Conservation (phyloP, 805 yeast genomes). For the Spathaspora passalidarum region DNA sequence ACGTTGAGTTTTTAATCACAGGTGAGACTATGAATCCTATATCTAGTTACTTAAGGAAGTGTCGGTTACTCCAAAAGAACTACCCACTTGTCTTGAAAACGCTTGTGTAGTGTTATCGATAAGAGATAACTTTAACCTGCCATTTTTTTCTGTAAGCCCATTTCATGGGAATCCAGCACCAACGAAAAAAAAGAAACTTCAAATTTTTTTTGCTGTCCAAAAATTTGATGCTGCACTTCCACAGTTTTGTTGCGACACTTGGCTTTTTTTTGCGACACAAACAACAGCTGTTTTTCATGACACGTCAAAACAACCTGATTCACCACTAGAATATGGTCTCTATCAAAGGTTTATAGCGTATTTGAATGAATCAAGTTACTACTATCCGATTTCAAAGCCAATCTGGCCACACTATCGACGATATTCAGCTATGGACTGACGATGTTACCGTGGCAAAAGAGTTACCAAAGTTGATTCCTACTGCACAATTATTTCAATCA, state of each 20-base stretch:
- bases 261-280: too few relatives aligned
- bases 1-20: background rate
- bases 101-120: background rate
- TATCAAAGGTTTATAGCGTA: background rate
- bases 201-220: background rate
- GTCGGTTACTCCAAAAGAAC: background rate
- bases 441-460: background rate
- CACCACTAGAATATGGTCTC: background rate
- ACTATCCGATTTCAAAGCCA: background rate
- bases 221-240: too few relatives aligned
- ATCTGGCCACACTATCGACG: slow-evolving; percentile 9
- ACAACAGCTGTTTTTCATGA: too few relatives aligned
- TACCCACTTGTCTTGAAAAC: background rate
- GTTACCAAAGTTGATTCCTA: background rate
- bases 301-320: background rate
- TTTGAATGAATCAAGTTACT: background rate
- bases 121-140: background rate
- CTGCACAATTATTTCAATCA: slow-evolving; percentile 1
- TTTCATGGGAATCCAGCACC: too few relatives aligned
- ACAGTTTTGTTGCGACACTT: background rate
- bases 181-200: background rate
- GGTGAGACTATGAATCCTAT: background rate
- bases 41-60: background rate
- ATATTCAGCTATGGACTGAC: slow-evolving; percentile 21
- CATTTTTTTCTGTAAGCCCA: background rate